Evolutionary conservation across 371 early-diverging fungal genomes (phyloP).

Genomic region (Lichtheimia hyalospora): DNA sequence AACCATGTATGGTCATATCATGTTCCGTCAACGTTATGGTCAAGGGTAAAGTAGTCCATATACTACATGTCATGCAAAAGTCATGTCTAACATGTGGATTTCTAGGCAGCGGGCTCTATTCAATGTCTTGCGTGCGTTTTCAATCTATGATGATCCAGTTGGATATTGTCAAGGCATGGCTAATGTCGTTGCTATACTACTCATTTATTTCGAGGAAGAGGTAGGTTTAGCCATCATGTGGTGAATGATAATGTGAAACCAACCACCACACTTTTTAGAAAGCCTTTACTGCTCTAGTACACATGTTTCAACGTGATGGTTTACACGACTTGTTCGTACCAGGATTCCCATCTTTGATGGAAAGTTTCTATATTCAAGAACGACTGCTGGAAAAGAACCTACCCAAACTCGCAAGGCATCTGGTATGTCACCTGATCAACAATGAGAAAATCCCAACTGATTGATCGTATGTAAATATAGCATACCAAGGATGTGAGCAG

Average conservation of each 20-base stretch:
- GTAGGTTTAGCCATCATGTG: slow-evolving; percentile 21
- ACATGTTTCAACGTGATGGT: slow-evolving; percentile 53
- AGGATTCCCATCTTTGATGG: slow-evolving; percentile 63
- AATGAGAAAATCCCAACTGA: background rate
- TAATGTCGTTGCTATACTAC: slow-evolving; percentile 83
- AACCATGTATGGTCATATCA: slow-evolving; percentile 62
- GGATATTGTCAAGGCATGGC: slow-evolving; percentile 97
- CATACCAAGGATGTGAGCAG: slow-evolving; percentile 17
- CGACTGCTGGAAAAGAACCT: slow-evolving; percentile 46
- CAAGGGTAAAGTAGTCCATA: slow-evolving; percentile 44
- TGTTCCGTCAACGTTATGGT: slow-evolving; percentile 67
- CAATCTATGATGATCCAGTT: slow-evolving; percentile 83
- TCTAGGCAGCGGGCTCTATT: slow-evolving; percentile 68
- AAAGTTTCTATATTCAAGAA: slow-evolving; percentile 66
- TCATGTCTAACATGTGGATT: background rate
- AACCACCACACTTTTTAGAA: slow-evolving; percentile 24
- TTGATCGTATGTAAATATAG: background rate
- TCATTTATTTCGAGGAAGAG: slow-evolving; percentile 92
- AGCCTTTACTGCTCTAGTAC: slow-evolving; percentile 55
- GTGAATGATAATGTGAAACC: background rate
- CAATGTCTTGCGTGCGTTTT: slow-evolving; percentile 86
- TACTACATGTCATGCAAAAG: background rate
- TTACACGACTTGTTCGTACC: slow-evolving; percentile 59
- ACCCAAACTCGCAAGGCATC: slow-evolving; percentile 48
- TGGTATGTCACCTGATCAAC: slow-evolving; percentile 33